Base-by-base conservation (phyloP, 2,329 filamentous ascomycete species). In the Neopestalotiopsis rosae region DNA sequence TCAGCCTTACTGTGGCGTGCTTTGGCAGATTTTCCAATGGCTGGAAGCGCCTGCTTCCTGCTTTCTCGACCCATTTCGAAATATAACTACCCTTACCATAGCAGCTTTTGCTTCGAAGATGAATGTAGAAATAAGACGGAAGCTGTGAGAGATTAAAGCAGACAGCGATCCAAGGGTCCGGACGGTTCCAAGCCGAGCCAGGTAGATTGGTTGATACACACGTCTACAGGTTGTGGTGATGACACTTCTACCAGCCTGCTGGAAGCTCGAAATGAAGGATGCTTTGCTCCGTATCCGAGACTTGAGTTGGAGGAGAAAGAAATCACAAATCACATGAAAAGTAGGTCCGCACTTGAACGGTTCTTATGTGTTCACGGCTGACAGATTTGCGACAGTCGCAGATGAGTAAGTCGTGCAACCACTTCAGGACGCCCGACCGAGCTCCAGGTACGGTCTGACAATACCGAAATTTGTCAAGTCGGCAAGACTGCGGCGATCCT, bases 81-180 rank as follows among this genome's bases (percentile, higher is more conserved):
- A 72, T 73, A 68, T 69, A 72, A 69, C 76, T 75, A 75, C 72
- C 70, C 78, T 79, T 79, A 79, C 78, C 78, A 72, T 78, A 66
- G 74, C 73, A 75, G 72, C 14, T 38, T 17, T 38, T 66, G n/a
- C 45, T 34, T 58, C 20, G 24, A 17, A 38, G 30, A 69, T 72
- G 67, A 59, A 68, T 68, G 72, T 74, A 69, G 68, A 28, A 72
- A 70, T 61, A 69, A 62, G 61, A 69, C 6, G 66, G 68, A 68
- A 7, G 42, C 64, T 56, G 62, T 40, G 28, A 34, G 28, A 34
- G 17, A 14, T 28, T 59, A 30, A 38, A 40, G 52, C 49, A 68
- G 38, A 52, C 66, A 56, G 61, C 30, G 62, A 28, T 63, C 61
- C 34, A 40, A 28, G 24, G 24, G 24, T 28, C 24, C 24, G 24